Percentiles rank a stretch among this genome's conserved stretches.
phyloP scores from a whole-genome alignment of 139 green algal species.

The Tetratostichococcus sp. region DNA sequence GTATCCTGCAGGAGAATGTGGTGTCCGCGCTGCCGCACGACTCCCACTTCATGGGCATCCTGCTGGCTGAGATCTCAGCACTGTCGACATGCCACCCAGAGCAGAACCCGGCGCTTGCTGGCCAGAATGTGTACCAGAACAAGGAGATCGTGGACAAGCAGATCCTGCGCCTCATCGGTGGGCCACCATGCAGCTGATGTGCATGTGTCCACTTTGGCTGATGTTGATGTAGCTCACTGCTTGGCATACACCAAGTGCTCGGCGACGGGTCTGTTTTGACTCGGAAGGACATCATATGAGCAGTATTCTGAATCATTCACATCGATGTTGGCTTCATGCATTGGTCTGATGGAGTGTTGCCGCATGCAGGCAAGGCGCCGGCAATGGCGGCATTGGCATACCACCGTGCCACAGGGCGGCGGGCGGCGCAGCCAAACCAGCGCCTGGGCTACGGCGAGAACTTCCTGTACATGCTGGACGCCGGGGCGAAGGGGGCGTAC shows the following conservation, averaged over 20 bases:
- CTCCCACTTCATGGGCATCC: conserved; percentile 76
- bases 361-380: conserved; percentile 80
- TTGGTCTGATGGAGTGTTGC: too few species aligned
- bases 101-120: conserved; percentile 89
- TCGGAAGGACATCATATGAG: too few species aligned
- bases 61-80: conserved; percentile 51
- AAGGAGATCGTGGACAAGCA: conserved; percentile 93
- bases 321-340: too few species aligned
- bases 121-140: conserved; percentile 86
- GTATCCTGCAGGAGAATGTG: not conserved
- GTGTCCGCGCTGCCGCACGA: conserved; percentile 82
- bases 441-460: conserved; percentile 90
- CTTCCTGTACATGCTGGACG: conserved; percentile 99
- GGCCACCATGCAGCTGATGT: not conserved
- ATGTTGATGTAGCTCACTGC: too few species aligned
- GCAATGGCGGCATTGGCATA: conserved; percentile 90
- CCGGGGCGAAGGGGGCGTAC: conserved; percentile 59
- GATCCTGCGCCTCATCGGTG: conserved; percentile 82
- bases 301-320: too few species aligned
- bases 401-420: conserved; percentile 84
- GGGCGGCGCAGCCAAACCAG: conserved; percentile 70
- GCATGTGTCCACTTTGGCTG: too few species aligned
- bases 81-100: conserved; percentile 85
- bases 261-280: too few species aligned
- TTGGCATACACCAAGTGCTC: too few species aligned